Evolutionary conservation across 352 stramenopile species (phyloP).

Genomic region (Phytopythium cucurbitacearum): DNA sequence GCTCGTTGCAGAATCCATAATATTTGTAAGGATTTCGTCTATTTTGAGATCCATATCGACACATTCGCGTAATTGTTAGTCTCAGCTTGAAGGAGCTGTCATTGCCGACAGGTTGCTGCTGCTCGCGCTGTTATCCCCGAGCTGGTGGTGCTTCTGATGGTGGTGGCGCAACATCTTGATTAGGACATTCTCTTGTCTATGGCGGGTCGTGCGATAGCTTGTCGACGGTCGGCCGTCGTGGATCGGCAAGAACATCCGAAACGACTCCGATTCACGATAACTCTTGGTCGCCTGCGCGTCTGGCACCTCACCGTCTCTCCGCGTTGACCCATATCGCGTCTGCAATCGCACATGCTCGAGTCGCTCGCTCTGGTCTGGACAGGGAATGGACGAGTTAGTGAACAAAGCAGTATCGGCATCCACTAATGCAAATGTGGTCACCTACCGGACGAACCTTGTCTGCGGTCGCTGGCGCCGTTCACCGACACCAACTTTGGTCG

Average conservation of each 20-base stretch:
- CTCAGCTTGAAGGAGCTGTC: slow-evolving; percentile 4
- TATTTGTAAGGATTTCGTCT: slow-evolving; percentile 1
- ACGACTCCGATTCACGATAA: slow-evolving; percentile 46
- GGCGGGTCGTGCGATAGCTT: slow-evolving; percentile 31
- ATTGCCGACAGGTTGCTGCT: slow-evolving; percentile 1
- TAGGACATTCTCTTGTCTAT: slow-evolving; percentile 44
- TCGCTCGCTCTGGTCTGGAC: slow-evolving; percentile 10
- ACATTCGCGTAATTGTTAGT: neutral
- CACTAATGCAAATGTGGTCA: neutral
- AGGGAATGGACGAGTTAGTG: neutral
- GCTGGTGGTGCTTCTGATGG: slow-evolving; percentile 13
- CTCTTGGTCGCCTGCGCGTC: slow-evolving; percentile 15
- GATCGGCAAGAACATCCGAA: slow-evolving; percentile 60
- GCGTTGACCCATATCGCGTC: slow-evolving; percentile 26
- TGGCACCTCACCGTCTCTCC: slow-evolving; percentile 29
- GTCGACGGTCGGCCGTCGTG: slow-evolving; percentile 32
- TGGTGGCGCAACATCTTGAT: slow-evolving; percentile 49
- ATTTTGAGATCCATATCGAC: too few relatives aligned
- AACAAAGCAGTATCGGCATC: neutral
- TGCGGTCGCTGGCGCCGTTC: slow-evolving; percentile 16
- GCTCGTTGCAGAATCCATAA: neutral
- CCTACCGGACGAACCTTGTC: slow-evolving; percentile 15
- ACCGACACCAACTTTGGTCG: slow-evolving; percentile 43
- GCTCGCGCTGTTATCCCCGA: neutral
- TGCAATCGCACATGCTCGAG: slow-evolving; percentile 21